Evolutionary conservation across 192 early-diverging fungal species (phyloP), one percentile per base, ranked within the genome.

Genomic region (Entrophospora sp.): DNA sequence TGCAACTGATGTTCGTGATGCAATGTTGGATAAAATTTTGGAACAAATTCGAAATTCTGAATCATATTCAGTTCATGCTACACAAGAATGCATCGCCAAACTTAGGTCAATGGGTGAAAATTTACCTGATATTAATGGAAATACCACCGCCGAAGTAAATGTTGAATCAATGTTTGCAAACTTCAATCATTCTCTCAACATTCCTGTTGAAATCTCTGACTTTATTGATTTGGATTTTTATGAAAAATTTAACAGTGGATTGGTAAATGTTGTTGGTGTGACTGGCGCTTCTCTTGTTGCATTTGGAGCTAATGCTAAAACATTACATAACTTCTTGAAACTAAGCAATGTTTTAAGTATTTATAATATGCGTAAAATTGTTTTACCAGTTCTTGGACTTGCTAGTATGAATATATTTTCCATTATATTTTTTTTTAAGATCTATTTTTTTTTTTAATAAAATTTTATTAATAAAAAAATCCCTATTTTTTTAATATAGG

Each of bases 1-100:
- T 75, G 91, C 94, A 13, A 78, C 84, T 43, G 86, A 88, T 49
- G 74, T 98, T 61, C 77, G 87, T 55, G 80, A 84, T 60, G 75
- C 81, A 40, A 85, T 89, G 80, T 75, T 83, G 9, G 78, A 85
- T 36, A 74, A 79, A 12, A 70, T 91, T 58, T 72, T 82, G 42
- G 78, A 84, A 51, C 86, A 84, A 40, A 80, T 88, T 22, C 71
- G 78, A 20, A 78, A 77, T 69, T 79, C 77, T 57, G 86, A 91
- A 71, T 60, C 69, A 24, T 75, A 82, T 44, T 80, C 87, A 18
- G 72, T 70, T 28, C 64, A 79, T 8, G 69, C 74, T 22, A 78
- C 79, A 3, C 40, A 55, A 28, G 16, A 45, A 20, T 68, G 73
- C 37, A 70, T 78, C 55, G 73, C 75, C 36, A 70, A 69, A 24